Percentiles rank a stretch among this genome's conserved stretches.
Conservation (phyloP, 2,329 filamentous ascomycete genomes). For the Colletotrichum liaoningense region DNA sequence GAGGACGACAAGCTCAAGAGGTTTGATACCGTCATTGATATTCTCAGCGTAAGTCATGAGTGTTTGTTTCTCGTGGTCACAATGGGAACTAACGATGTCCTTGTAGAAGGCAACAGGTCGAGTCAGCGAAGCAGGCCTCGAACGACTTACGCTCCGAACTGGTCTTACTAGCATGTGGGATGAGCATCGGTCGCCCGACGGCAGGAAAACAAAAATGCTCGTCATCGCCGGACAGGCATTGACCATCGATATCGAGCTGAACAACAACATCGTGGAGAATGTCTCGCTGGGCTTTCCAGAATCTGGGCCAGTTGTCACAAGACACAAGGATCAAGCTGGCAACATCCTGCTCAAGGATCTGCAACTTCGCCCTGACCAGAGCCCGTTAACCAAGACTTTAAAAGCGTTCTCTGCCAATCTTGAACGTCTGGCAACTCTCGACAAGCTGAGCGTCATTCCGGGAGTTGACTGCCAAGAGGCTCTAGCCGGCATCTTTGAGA, state of each 20-base stretch:
- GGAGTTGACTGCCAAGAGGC: slow-evolving; percentile 83
- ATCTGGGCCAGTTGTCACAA: slow-evolving; percentile 67
- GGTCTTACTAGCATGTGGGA: slow-evolving; percentile 76
- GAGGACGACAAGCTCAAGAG: slow-evolving; percentile 67
- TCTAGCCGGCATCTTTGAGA: slow-evolving; percentile 77
- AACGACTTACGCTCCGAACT: slow-evolving; percentile 74
- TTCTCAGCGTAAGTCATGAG: slow-evolving; percentile 58
- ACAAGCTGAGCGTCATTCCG: slow-evolving; percentile 76
- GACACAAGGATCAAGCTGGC: slow-evolving; percentile 70
- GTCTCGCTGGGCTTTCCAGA: slow-evolving; percentile 74
- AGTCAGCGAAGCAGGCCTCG: slow-evolving; percentile 81
- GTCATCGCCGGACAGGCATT: slow-evolving; percentile 72
- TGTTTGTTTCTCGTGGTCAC: slow-evolving; percentile 38
- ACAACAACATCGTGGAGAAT: slow-evolving; percentile 70
- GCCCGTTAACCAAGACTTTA: slow-evolving; percentile 76
- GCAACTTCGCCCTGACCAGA: slow-evolving; percentile 67
- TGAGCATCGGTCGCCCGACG: slow-evolving; percentile 57
- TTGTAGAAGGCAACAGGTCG: slow-evolving; percentile 60
- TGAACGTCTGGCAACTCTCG: slow-evolving; percentile 74
- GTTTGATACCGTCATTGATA: slow-evolving; percentile 62
- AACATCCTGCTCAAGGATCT: slow-evolving; percentile 76
- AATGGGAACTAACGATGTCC: slow-evolving; percentile 39
- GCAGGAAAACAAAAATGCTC: slow-evolving; percentile 64
- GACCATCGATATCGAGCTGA: slow-evolving; percentile 70
- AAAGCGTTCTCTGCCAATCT: slow-evolving; percentile 79